phyloP scores from a whole-genome alignment of 139 green algal genomes.

The Picochlorum sp. region DNA sequence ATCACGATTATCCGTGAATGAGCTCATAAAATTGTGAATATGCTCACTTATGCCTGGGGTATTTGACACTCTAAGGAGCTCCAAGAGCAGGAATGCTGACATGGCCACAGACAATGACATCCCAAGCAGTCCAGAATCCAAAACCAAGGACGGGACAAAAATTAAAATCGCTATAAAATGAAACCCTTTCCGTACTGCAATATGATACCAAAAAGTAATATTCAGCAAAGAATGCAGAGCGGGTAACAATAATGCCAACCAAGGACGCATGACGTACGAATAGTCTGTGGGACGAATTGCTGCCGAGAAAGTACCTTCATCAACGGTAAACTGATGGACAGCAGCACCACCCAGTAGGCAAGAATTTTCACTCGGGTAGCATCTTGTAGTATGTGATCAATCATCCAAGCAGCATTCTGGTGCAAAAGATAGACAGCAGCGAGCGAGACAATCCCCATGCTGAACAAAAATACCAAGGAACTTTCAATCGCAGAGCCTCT shows the following conservation, averaged over 20 bases:
- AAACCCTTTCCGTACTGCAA: slow-evolving; percentile 58
- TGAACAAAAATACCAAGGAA: no score
- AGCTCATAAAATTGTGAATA: slow-evolving; percentile 47
- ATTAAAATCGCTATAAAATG: slow-evolving; percentile 59
- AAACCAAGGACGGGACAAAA: slow-evolving; percentile 56
- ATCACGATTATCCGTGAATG: slow-evolving; percentile 62
- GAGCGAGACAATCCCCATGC: no score
- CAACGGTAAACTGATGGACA: background rate
- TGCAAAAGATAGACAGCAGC: no score
- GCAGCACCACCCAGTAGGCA: background rate
- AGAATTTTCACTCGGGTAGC: background rate
- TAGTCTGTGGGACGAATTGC: no score
- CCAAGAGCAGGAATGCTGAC: slow-evolving; percentile 28
- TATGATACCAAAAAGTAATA: background rate
- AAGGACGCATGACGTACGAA: no score
- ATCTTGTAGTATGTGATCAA: no score
- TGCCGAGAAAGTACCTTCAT: no score
- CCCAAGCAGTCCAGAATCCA: slow-evolving; percentile 47
- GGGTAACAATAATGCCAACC: no score
- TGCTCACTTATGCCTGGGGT: slow-evolving; percentile 14
- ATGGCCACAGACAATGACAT: slow-evolving; percentile 39
- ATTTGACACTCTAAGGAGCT: slow-evolving; percentile 25
- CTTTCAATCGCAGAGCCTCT: no score
- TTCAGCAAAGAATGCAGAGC: no score
- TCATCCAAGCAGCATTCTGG: no score